Percentiles rank a stretch among this genome's conserved stretches.
Evolutionary conservation across 345 rosid genomes (phyloP).

Genomic region (Lepidium africanum): DNA sequence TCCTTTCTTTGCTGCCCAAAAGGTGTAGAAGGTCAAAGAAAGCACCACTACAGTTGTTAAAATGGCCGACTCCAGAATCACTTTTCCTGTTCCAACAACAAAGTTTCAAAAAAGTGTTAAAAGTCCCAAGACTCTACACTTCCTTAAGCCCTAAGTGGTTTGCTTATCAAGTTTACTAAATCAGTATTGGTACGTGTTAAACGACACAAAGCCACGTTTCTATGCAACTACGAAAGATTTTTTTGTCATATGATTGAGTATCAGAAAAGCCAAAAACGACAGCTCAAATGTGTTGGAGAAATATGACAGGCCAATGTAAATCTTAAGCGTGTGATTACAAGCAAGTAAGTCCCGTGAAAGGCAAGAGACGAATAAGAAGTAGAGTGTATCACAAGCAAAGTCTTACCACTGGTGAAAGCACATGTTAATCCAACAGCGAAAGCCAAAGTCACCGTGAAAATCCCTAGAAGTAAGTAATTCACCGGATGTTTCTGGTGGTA

Average conservation of each 20-base stretch:
- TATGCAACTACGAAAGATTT: background rate
- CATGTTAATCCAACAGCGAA: conserved; percentile 74
- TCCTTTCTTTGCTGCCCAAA: conserved; percentile 84
- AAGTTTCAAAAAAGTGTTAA: background rate
- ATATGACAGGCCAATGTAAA: background rate
- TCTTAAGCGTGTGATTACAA: background rate
- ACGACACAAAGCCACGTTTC: background rate
- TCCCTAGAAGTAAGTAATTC: conserved; percentile 62
- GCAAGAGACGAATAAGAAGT: conserved; percentile 11
- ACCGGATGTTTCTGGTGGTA: conserved; percentile 85
- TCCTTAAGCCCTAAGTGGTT: background rate
- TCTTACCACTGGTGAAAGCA: conserved; percentile 64
- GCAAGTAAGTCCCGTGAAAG: conserved; percentile 2
- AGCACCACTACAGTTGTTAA: conserved; percentile 61
- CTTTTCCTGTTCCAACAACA: conserved; percentile 46
- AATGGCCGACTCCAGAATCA: conserved; percentile 66
- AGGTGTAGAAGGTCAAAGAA: conserved; percentile 66
- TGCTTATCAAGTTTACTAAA: background rate
- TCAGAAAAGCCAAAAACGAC: background rate
- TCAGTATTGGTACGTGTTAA: background rate
- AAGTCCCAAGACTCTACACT: background rate
- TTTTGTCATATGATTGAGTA: background rate
- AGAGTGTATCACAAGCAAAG: conserved; percentile 8
- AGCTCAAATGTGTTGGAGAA: conserved; percentile 3
- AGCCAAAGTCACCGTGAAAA: conserved; percentile 59